These are phyloP conservation scores for Croton laevigatus DNA, from an alignment of 441 rosid species.

Conservation along the genomic window DNA sequence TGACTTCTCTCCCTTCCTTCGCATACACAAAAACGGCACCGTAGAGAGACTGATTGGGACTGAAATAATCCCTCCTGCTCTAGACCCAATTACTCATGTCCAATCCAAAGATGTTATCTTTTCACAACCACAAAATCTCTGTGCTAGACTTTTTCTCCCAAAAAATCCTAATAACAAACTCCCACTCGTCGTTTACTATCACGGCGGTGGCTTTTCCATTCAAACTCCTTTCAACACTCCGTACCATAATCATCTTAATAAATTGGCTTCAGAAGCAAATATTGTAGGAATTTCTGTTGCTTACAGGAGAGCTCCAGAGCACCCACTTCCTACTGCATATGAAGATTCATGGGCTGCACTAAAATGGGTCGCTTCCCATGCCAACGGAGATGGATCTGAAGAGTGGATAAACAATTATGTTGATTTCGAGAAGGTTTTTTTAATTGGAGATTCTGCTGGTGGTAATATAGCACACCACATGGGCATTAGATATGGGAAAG, in stretches of 20 bases:
- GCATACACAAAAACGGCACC: constrained; percentile 40
- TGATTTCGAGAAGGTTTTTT: constrained; percentile 29
- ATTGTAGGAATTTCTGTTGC: constrained; percentile 26
- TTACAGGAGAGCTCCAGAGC: constrained; percentile 33
- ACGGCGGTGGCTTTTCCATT: constrained; percentile 38
- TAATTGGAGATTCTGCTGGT: constrained; percentile 42
- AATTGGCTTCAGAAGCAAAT: constrained; percentile 19
- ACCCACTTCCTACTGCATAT: constrained; percentile 28
- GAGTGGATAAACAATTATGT: constrained; percentile 32
- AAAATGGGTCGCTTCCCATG: constrained; percentile 33
- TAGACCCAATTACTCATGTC: constrained; percentile 38
- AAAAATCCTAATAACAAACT: constrained; percentile 20
- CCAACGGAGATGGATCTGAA: constrained; percentile 27
- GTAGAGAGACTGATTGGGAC: constrained; percentile 41
- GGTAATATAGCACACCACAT: constrained; percentile 40
- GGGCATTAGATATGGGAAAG: constrained; percentile 24
- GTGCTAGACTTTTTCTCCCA: constrained; percentile 39
- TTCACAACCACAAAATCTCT: constrained; percentile 35
- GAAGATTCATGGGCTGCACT: constrained; percentile 40
- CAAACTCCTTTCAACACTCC: constrained; percentile 21
- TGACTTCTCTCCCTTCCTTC: constrained; percentile 37
- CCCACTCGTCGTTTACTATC: constrained; percentile 34
- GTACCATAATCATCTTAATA: constrained; percentile 15
- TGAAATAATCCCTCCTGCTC: constrained; percentile 36
- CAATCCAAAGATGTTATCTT: constrained; percentile 45